Evolutionary conservation across 2,329 filamentous ascomycete species (phyloP), one percentile per base, ranked within the genome.

Genomic region (Sarocladium brachiariae): DNA sequence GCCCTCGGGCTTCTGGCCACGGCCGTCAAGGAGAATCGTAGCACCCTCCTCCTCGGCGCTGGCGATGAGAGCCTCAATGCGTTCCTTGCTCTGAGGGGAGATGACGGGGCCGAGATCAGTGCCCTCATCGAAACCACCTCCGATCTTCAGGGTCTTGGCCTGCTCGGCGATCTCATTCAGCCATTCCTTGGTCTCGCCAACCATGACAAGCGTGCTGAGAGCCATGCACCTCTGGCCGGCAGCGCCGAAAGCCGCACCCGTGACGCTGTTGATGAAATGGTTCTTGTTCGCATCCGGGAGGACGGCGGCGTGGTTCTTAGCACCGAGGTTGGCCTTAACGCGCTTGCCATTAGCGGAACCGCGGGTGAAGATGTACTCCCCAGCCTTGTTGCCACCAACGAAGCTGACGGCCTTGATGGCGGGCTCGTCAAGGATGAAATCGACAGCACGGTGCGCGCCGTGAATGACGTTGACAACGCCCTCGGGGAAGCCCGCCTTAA

Each of bases 261-360:
- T 80, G 56, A 93, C 87, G 38, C 86, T 85, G 71, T 92, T 93
- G 61, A 93, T 72, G 57, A 89, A 88, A 61, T 91, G 86, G 74
- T 93, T 91, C 79, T 90, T 92, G 75, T 93, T 91, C 74, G 84
- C 87, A 73, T 93, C 88, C 16, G 88, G 88, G 54, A 92, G 78
- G 25, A 93, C 83, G 50, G 86, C 86, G 24, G 87, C 87, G 67
- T 93, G 88, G 76, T 93, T 93, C 79, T 93, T 93, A 58, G 88
- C 88, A 35, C 88, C 89, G 54, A 93, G 72, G 70, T 93, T 93
- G 65, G 88, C 88, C 72, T 93, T 89, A 27, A 91, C 87, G 61
- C 88, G 85, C 78, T 93, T 93, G 63, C 89, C 88, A 61, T 92
- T 89, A 62, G 87, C 87, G 1, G 86, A 89, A 27, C 82, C 88